Evolutionary conservation across 148 eudicot genomes (phyloP).

Genomic region (Silene conica): DNA sequence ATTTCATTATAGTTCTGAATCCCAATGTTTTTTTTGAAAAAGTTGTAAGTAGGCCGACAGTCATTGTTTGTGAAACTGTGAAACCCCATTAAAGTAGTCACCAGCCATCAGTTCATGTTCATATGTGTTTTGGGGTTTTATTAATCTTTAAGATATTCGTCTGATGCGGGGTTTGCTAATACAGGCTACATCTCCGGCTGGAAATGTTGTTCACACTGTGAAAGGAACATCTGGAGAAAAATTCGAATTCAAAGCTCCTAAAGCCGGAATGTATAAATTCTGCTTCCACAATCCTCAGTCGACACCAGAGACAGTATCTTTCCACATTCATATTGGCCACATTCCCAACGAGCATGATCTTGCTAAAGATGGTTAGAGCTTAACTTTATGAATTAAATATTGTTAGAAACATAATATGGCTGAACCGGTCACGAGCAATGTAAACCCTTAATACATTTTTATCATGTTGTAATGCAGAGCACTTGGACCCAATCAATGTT

Average conservation of each 20-base stretch:
- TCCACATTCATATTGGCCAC: slow-evolving; percentile 90
- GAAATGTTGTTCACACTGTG: slow-evolving; percentile 53
- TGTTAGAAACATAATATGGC: background rate
- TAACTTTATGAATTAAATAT: background rate
- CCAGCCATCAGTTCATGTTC: background rate
- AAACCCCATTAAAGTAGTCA: too few species aligned
- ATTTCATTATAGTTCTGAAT: too few species aligned
- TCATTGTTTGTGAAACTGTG: too few species aligned
- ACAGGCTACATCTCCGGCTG: slow-evolving; percentile 78
- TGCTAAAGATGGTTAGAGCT: slow-evolving; percentile 85
- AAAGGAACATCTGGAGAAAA: slow-evolving; percentile 93
- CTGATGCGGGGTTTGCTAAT: slow-evolving; percentile 15
- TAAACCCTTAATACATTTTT: background rate
- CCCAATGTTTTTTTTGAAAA: too few species aligned
- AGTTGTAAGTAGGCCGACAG: too few species aligned
- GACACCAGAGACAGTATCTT: slow-evolving; percentile 84
- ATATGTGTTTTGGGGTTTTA: background rate
- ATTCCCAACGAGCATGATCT: slow-evolving; percentile 79
- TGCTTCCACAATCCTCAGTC: slow-evolving; percentile 78
- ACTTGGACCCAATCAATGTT: slow-evolving; percentile 91
- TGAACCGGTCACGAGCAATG: background rate
- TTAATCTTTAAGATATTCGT: background rate
- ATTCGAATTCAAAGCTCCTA: slow-evolving; percentile 79
- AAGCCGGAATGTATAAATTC: slow-evolving; percentile 84
- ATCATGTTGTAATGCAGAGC: slow-evolving; percentile 44